A percentile compares a stretch with the other conserved stretches of the same genome.
These are phyloP conservation scores for Trapa bicornis DNA, from an alignment of 345 rosid genomes.

Conservation along the genomic window DNA sequence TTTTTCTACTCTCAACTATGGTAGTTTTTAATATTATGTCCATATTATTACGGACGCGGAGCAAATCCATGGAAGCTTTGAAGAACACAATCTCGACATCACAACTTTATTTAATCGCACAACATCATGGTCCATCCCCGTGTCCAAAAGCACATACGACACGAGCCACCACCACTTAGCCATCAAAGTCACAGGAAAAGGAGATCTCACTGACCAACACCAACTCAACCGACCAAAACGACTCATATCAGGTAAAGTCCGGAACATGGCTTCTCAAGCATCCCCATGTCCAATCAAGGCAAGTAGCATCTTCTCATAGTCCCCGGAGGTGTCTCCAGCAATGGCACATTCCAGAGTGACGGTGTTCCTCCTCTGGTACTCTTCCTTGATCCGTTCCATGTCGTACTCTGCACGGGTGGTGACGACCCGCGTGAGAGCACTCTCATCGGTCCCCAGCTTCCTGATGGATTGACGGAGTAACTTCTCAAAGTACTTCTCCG, in stretches of 20 bases:
- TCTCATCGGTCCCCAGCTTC: conserved; percentile 71
- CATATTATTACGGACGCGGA: no score
- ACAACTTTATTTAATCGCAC: no score
- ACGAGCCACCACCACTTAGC: no score
- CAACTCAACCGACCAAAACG: background rate
- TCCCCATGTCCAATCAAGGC: conserved; percentile 54
- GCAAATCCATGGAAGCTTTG: no score
- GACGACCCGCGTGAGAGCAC: conserved; percentile 72
- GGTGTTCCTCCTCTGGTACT: conserved; percentile 62
- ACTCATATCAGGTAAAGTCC: background rate
- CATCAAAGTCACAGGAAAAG: background rate
- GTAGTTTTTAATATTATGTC: no score
- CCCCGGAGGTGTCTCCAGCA: conserved; percentile 63
- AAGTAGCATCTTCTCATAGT: conserved; percentile 67
- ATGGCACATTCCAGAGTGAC: conserved; percentile 58
- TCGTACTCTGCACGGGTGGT: conserved; percentile 76
- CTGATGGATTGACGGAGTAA: conserved; percentile 59
- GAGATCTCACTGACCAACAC: background rate
- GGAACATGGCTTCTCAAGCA: conserved; percentile 18
- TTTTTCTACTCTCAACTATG: no score
- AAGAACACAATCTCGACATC: no score
- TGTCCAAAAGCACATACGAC: no score
- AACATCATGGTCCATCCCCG: no score
- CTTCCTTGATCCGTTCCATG: conserved; percentile 73
- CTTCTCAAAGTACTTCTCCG: conserved; percentile 85